Evolutionary conservation across 306 rosid species (phyloP).

Genomic region (Lathyrus tuberosus): DNA sequence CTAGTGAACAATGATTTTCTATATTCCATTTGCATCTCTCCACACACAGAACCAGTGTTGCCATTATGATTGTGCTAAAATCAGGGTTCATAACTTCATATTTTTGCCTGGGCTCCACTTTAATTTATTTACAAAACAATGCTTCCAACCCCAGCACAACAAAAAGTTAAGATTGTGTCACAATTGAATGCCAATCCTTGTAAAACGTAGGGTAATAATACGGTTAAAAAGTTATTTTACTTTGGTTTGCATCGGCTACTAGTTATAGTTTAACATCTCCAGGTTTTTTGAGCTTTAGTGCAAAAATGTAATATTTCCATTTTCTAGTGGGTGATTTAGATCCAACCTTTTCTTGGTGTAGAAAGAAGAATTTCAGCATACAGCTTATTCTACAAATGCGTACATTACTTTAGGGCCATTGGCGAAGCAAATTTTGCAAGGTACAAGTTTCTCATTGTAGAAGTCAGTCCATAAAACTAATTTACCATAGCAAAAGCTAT

Average conservation of each 20-base stretch:
- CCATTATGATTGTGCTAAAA: constrained; percentile 14
- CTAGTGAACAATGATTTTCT: constrained; percentile 3
- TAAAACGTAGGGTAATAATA: not conserved
- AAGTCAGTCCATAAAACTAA: constrained; percentile 23
- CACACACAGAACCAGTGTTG: constrained; percentile 9
- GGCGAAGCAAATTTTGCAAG: constrained; percentile 76
- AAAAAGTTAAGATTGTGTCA: constrained; percentile 5
- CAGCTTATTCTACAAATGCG: constrained; percentile 88
- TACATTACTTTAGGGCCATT: constrained; percentile 71
- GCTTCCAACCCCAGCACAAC: not conserved
- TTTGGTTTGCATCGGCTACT: constrained; percentile 3
- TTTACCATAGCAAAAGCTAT: constrained; percentile 17
- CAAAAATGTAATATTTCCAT: constrained; percentile 30
- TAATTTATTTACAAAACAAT: constrained; percentile 16
- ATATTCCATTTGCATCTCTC: constrained; percentile 3
- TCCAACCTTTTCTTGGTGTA: constrained; percentile 46
- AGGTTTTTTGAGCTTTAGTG: constrained; percentile 6
- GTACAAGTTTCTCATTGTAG: constrained; percentile 44
- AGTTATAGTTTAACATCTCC: constrained; percentile 17
- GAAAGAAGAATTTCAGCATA: constrained; percentile 99
- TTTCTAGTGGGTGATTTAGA: constrained; percentile 33
- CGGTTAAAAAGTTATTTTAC: constrained; percentile 9
- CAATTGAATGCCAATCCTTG: constrained; percentile 7
- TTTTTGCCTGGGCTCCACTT: constrained; percentile 10
- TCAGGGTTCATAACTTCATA: constrained; percentile 19